Evolutionary conservation across 768 basidiomycete genomes (phyloP).

Genomic region (Cyathus striatus): DNA sequence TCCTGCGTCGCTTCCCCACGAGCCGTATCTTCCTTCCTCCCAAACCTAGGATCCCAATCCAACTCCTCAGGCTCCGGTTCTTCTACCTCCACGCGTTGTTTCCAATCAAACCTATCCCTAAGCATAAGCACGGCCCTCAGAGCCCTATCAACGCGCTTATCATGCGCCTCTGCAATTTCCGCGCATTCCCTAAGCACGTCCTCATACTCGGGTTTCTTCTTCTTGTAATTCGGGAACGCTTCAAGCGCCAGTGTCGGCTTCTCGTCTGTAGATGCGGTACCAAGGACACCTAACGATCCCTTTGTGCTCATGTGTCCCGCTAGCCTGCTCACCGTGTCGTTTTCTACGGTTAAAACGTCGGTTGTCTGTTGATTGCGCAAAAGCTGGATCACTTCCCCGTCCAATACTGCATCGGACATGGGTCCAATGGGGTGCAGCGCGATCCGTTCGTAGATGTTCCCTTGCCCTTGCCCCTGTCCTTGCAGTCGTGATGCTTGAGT

Average conservation of each 20-base stretch:
- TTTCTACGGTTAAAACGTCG: conserved; percentile 69
- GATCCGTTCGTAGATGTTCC: conserved; percentile 57
- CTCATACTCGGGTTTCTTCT: conserved; percentile 46
- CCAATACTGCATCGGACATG: conserved; percentile 63
- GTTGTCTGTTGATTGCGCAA: conserved; percentile 77
- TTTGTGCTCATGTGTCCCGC: conserved; percentile 61
- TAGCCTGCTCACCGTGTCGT: conserved; percentile 65
- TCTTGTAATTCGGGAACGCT: conserved; percentile 15
- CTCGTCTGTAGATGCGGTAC: conserved; percentile 19
- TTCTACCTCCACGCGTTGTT: conserved; percentile 73
- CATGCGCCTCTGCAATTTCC: conserved; percentile 65
- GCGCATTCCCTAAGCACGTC: conserved; percentile 65
- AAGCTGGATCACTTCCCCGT: conserved; percentile 68
- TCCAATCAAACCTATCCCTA: conserved; percentile 79
- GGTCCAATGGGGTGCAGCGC: conserved; percentile 57
- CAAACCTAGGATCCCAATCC: conserved; percentile 58
- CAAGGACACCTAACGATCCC: conserved; percentile 47
- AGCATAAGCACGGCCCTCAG: conserved; percentile 76
- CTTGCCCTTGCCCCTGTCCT: conserved; percentile 3
- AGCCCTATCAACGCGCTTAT: conserved; percentile 71
- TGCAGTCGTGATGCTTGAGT: conserved; percentile 10
- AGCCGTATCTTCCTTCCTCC: conserved; percentile 33
- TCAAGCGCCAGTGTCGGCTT: conserved; percentile 17
- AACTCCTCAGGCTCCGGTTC: conserved; percentile 77
- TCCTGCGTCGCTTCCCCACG: conserved; percentile 6